These are phyloP conservation scores for Sporothrix brunneoviolacea DNA, from an alignment of 2,329 filamentous ascomycete species.

Conservation along the genomic window DNA sequence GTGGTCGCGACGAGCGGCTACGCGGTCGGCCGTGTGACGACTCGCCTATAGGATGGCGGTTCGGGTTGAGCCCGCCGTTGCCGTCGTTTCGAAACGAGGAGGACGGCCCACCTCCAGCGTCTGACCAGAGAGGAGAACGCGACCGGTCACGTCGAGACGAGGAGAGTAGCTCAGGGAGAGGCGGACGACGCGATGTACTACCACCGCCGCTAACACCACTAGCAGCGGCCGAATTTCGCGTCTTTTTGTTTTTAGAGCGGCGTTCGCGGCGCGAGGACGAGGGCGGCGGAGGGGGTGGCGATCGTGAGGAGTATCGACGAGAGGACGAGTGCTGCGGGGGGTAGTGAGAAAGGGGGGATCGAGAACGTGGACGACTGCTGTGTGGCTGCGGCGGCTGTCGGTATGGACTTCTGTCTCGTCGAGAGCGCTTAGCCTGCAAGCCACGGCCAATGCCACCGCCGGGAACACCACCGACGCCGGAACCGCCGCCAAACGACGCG, in stretches of 20 bases:
- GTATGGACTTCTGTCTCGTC: slow-evolving; percentile 7
- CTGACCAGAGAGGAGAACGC: slow-evolving; percentile 19
- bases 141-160: slow-evolving; percentile 21
- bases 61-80: slow-evolving; percentile 7
- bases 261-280: slow-evolving; percentile 23
- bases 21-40: slow-evolving; percentile 18
- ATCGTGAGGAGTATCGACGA: slow-evolving; percentile 1
- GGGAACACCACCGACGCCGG: neutral
- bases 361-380: slow-evolving; percentile 3
- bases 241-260: slow-evolving; percentile 20
- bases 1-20: slow-evolving; percentile 12
- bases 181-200: neutral
- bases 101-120: neutral
- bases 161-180: slow-evolving; percentile 9
- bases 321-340: neutral
- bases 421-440: slow-evolving; percentile 16
- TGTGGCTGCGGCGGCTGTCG: neutral
- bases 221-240: slow-evolving; percentile 1
- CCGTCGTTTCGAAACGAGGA: too few species aligned
- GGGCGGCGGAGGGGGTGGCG: slow-evolving; percentile 10
- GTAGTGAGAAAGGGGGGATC: neutral
- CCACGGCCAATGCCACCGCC: neutral
- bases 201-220: neutral
- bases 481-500: slow-evolving; percentile 15
- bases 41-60: neutral